Evolutionary conservation across 441 rosid species (phyloP).

Genomic region (Kokia cookei): DNA sequence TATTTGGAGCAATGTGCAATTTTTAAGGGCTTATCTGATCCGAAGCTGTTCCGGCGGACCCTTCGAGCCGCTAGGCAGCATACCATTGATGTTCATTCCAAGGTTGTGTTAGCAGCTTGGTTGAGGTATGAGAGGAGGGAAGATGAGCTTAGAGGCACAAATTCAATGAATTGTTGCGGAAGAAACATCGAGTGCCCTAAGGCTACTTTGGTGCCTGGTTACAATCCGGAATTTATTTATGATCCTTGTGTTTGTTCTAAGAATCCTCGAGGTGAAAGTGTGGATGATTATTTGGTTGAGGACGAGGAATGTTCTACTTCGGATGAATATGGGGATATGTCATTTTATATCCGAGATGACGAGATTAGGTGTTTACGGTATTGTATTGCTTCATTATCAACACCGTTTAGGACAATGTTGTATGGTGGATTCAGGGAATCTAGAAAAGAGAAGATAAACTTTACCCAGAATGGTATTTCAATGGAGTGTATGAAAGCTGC

Average conservation of each 20-base stretch:
- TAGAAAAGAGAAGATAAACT: constrained; percentile 59
- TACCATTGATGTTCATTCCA: constrained; percentile 65
- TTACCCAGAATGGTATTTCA: constrained; percentile 67
- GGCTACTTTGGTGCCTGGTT: constrained; percentile 66
- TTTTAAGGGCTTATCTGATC: constrained; percentile 62
- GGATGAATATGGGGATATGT: constrained; percentile 58
- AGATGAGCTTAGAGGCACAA: constrained; percentile 70
- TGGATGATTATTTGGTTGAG: constrained; percentile 21
- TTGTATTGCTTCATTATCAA: constrained; percentile 67
- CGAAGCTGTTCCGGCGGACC: constrained; percentile 72
- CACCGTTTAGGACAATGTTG: constrained; percentile 74
- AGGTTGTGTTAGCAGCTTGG: constrained; percentile 81
- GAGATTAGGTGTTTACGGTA: constrained; percentile 73
- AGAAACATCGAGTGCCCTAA: constrained; percentile 79
- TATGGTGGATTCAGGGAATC: constrained; percentile 72
- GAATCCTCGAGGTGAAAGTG: constrained; percentile 22
- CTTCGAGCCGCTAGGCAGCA: constrained; percentile 70
- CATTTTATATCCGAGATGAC: constrained; percentile 72
- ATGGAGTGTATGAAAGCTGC: constrained; percentile 68
- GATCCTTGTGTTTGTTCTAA: constrained; percentile 62
- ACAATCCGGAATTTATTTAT: constrained; percentile 56
- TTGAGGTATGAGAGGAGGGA: constrained; percentile 89
- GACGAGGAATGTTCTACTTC: constrained; percentile 61
- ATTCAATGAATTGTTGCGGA: constrained; percentile 81
- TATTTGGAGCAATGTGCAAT: constrained; percentile 70